Evolutionary conservation across 1,284 basidiomycete genomes (phyloP).

Genomic region (Malassezia restricta): DNA sequence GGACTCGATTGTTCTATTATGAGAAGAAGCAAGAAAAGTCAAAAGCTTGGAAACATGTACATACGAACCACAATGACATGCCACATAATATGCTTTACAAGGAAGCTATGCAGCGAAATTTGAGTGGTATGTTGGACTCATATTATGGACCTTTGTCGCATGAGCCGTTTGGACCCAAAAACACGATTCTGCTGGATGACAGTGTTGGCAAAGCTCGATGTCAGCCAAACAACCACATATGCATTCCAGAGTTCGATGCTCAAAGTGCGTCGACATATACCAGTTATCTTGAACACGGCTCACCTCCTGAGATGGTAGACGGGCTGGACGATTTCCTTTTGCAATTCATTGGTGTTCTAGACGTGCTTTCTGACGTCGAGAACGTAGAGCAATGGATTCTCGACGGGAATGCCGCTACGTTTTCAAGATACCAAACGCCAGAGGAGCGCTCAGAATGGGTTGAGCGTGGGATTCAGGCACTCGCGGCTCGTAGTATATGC

Average conservation of each 20-base stretch:
- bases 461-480: slow-evolving; percentile 4
- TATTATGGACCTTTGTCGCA: not conserved
- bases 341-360: slow-evolving; percentile 39
- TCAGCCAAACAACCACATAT: slow-evolving; percentile 54
- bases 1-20: not conserved
- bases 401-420: slow-evolving; percentile 15
- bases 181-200: slow-evolving; percentile 70
- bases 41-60: not conserved
- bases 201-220: slow-evolving; percentile 62
- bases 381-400: slow-evolving; percentile 31
- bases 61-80: not conserved
- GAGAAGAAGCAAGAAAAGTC: not conserved
- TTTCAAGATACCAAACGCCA: not conserved
- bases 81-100: slow-evolving; percentile 11
- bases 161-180: slow-evolving; percentile 53
- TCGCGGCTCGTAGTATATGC: slow-evolving; percentile 2
- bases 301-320: not conserved
- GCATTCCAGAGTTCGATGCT: slow-evolving; percentile 32
- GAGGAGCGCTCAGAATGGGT: slow-evolving; percentile 1
- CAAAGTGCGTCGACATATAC: slow-evolving; percentile 7
- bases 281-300: not conserved
- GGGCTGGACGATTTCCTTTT: slow-evolving; percentile 32
- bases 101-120: not conserved
- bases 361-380: slow-evolving; percentile 22
- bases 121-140: not conserved